These are phyloP conservation scores for Penicillium polonicum DNA, from an alignment of 2,329 filamentous ascomycete genomes.

Conservation along the genomic window DNA sequence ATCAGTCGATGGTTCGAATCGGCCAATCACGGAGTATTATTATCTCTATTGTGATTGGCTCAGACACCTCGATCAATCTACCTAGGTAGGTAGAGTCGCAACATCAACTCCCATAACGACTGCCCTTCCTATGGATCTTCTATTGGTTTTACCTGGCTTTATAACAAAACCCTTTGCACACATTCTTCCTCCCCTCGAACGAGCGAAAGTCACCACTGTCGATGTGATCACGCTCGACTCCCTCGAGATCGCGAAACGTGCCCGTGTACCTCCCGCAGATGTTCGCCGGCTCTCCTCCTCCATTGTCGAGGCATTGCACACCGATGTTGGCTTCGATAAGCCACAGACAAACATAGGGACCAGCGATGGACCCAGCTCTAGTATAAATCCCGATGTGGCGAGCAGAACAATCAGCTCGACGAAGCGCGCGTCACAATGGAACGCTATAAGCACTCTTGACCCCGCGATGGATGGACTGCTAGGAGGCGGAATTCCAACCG, in stretches of 20 bases:
- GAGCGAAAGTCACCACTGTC: conserved; percentile 70
- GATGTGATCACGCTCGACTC: conserved; percentile 85
- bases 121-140: conserved; percentile 63
- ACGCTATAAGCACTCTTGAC: conserved; percentile 77
- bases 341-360: conserved; percentile 4
- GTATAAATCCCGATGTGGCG: conserved; percentile 20
- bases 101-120: conserved; percentile 4
- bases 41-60: conserved; percentile 15
- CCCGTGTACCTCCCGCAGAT: conserved; percentile 76
- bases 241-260: conserved; percentile 79
- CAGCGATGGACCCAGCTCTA: conserved; percentile 23
- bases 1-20: neutral
- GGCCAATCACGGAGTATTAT: neutral
- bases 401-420: conserved; percentile 26
- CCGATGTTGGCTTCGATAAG: conserved; percentile 54
- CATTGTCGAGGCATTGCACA: conserved; percentile 66
- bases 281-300: conserved; percentile 70
- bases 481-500: conserved; percentile 75
- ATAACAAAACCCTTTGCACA: conserved; percentile 67
- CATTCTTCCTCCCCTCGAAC: conserved; percentile 77
- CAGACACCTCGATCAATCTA: neutral
- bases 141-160: conserved; percentile 78
- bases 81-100: conserved; percentile 3
- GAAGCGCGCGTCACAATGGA: conserved; percentile 46
- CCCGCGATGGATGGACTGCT: conserved; percentile 67